These are phyloP conservation scores for Bertia moriformis DNA, from an alignment of 2,329 filamentous ascomycete species.

Conservation along the genomic window DNA sequence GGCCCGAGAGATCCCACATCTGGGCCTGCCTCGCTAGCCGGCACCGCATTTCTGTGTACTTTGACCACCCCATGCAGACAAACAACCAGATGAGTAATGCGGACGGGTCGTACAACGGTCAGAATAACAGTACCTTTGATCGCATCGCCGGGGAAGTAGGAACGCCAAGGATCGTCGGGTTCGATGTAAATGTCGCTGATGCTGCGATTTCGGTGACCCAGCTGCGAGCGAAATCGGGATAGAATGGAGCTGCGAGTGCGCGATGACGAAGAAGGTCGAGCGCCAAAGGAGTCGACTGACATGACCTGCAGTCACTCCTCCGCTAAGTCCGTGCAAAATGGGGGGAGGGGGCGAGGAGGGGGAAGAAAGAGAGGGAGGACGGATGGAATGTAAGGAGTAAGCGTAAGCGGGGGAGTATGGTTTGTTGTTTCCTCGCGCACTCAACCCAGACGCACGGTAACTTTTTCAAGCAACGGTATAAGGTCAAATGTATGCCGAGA, in stretches of 20 bases:
- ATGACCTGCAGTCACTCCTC: slow-evolving; percentile 18
- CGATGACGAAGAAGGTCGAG: slow-evolving; percentile 15
- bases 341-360: not conserved
- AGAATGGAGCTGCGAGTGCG: slow-evolving; percentile 24
- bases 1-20: slow-evolving; percentile 31
- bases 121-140: slow-evolving; percentile 44
- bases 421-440: too few species aligned
- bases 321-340: slow-evolving; percentile 14
- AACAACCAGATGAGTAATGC: slow-evolving; percentile 49
- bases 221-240: slow-evolving; percentile 37
- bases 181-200: slow-evolving; percentile 47
- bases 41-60: slow-evolving; percentile 46
- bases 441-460: too few species aligned
- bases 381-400: not conserved
- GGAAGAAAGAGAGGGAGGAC: not conserved
- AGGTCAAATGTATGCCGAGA: too few species aligned
- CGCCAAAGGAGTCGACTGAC: slow-evolving; percentile 19
- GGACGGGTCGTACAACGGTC: slow-evolving; percentile 41
- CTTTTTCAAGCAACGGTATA: too few species aligned
- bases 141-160: slow-evolving; percentile 46
- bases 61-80: slow-evolving; percentile 50
- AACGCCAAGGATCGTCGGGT: slow-evolving; percentile 45
- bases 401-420: too few species aligned
- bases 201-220: slow-evolving; percentile 34
- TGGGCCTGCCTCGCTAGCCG: slow-evolving; percentile 34